A percentile compares a stretch with the other conserved stretches of the same genome.
Conservation (phyloP, 805 yeast species). For the Wickerhamiella occidentalis region DNA sequence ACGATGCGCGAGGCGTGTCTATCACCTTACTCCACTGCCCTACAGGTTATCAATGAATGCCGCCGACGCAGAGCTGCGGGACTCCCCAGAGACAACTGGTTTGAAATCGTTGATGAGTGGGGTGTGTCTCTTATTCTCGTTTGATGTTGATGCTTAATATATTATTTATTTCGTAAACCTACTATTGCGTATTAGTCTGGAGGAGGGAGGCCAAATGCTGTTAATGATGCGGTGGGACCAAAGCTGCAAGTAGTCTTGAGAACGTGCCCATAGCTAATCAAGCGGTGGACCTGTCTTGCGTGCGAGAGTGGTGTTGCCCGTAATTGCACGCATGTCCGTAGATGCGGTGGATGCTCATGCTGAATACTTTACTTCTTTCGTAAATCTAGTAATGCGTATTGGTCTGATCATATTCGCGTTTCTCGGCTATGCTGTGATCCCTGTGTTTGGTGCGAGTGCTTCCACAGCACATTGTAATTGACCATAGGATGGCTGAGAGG, state of each 20-base stretch:
- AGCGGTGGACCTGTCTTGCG: no score
- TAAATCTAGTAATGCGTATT: not conserved
- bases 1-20: constrained; percentile 41
- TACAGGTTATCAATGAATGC: constrained; percentile 75
- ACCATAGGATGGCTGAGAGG: constrained; percentile 33
- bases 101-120: constrained; percentile 69
- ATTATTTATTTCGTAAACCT: no score
- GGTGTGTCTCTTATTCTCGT: constrained; percentile 70
- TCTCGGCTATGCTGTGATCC: not conserved
- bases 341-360: no score
- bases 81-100: constrained; percentile 52
- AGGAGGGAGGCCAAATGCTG: no score
- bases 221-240: no score
- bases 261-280: no score
- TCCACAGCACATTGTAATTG: constrained; percentile 35
- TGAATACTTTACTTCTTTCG: no score
- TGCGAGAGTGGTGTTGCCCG: no score
- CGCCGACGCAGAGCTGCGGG: constrained; percentile 61
- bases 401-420: not conserved
- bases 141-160: no score
- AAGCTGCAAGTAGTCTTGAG: no score
- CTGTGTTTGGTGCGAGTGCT: constrained; percentile 17
- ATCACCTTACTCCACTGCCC: constrained; percentile 78
- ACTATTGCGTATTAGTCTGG: no score
- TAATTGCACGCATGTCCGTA: no score